Evolutionary conservation across 306 rosid genomes (phyloP), one percentile per base, ranked within the genome.

Genomic region (Ziziphus jujuba): DNA sequence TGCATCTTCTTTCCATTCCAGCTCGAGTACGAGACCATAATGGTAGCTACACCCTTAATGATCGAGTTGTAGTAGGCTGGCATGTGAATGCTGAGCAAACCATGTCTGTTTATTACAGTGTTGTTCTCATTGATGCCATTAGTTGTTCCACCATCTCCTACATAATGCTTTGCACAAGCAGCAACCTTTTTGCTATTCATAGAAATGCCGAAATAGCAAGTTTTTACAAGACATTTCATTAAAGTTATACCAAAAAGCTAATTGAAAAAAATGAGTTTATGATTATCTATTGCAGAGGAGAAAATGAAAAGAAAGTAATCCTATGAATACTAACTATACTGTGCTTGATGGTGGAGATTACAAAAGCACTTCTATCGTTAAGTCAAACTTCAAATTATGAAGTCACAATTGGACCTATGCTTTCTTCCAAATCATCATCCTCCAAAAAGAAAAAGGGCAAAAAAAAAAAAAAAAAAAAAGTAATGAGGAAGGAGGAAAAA

Each of bases 21-120:
- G 44, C 75, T 71, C 16, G 75, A 71, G 31, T 71, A 71, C 24
- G 75, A 71, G 38, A 71, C 62, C 75, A 71, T 71, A 24, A 71
- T n/a, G 19, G 75, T 61, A 13, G 62, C 48, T 12, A 71, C 75
- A 22, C 75, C 75, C 45, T 61, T 71, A 7, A 36, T 23, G 16
- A 71, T 71, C 15, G 75, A 65, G 20, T 54, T 48, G 40, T 35
- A 36, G 22, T 71, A 71, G 9, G 62, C 75, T 52, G 75, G 75
- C 75, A 71, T 71, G 62, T 71, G 75, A 54, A 71, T 71, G 52
- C 75, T 71, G 16, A 62, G 25, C 68, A 71, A 58, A 25, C 69
- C 69, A 58, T 61, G 54, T 23, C 56, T 34, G 24, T 62, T 21
- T 34, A 19, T 71, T 34, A 62, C 61, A 17, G 75, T 71, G 69